These are phyloP conservation scores for Suhomyces maxii DNA, from an alignment of 1,139 yeast genomes.

Conservation along the genomic window DNA sequence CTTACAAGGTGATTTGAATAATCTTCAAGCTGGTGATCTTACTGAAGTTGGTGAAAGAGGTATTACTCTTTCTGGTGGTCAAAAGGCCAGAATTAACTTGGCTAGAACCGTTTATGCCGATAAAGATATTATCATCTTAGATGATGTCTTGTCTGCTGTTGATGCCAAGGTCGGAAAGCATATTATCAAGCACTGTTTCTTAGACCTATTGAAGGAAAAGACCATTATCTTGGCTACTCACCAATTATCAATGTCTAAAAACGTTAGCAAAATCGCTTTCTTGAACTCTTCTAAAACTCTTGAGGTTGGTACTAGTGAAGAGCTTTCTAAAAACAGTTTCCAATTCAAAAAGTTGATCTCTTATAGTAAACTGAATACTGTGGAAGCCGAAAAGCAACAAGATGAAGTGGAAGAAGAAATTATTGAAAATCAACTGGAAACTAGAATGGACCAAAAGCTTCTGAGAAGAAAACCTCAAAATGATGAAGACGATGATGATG, in stretches of 20 bases:
- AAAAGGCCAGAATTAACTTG: conserved; percentile 25
- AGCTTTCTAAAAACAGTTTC: conserved; percentile 43
- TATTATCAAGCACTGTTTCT: conserved; percentile 68
- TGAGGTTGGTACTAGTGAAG: conserved; percentile 58
- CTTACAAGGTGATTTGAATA: conserved; percentile 68
- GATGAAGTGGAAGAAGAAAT: conserved; percentile 14
- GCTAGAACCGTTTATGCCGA: conserved; percentile 25
- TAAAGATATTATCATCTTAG: conserved; percentile 21
- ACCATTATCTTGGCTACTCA: conserved; percentile 85
- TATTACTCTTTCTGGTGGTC: conserved; percentile 27
- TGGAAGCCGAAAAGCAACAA: conserved; percentile 16
- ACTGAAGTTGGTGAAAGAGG: conserved; percentile 27
- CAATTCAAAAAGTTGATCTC: conserved; percentile 55
- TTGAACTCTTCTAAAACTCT: conserved; percentile 65
- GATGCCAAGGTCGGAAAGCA: conserved; percentile 79
- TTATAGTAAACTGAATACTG: conserved; percentile 29
- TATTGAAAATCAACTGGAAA: background rate
- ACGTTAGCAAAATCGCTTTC: conserved; percentile 71
- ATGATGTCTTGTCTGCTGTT: conserved; percentile 25
- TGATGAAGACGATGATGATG: conserved; percentile 24
- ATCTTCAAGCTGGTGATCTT: conserved; percentile 32
- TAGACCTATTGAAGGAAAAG: conserved; percentile 54
- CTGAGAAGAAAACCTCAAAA: conserved; percentile 11
- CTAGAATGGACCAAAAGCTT: conserved; percentile 10
- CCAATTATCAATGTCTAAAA: conserved; percentile 66